Conservation (phyloP, 768 basidiomycete species). For the Boletus reticuloceps region DNA sequence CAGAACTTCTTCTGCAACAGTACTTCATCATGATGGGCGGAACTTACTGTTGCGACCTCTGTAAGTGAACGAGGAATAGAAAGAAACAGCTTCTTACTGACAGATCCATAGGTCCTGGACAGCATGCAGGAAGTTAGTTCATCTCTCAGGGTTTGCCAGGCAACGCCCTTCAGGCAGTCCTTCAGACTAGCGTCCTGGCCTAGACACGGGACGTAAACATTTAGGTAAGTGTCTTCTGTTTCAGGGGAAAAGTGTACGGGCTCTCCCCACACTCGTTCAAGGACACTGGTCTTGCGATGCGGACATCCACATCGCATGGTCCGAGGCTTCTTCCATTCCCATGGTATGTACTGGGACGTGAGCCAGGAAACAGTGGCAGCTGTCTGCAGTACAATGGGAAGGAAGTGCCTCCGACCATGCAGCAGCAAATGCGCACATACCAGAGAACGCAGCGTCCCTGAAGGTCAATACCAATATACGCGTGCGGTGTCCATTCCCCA, state of each 20-base stretch:
- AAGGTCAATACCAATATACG: not conserved
- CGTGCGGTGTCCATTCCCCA: slow-evolving; percentile 6
- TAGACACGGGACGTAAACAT: not conserved
- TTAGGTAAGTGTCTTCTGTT: slow-evolving; percentile 5
- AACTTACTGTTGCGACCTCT: not conserved
- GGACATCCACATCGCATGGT: slow-evolving; percentile 33
- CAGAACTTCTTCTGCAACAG: slow-evolving; percentile 7
- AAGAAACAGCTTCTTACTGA: slow-evolving; percentile 1
- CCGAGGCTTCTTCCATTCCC: slow-evolving; percentile 54
- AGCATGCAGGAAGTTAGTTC: not conserved
- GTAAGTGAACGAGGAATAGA: slow-evolving; percentile 6
- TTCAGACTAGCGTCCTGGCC: slow-evolving; percentile 4
- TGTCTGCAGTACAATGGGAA: slow-evolving; percentile 35
- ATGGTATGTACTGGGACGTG: slow-evolving; percentile 46
- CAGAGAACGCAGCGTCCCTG: slow-evolving; percentile 17
- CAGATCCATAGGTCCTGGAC: not conserved
- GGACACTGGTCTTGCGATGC: slow-evolving; percentile 24
- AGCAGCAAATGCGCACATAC: slow-evolving; percentile 24
- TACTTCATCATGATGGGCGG: not conserved
- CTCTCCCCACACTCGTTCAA: not conserved
- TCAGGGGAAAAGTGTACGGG: not conserved
- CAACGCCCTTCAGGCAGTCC: slow-evolving; percentile 2
- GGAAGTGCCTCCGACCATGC: slow-evolving; percentile 38
- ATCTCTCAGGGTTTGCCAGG: not conserved
- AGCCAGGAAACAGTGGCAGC: slow-evolving; percentile 31